Base-by-base conservation (phyloP, 148 eudicot species). In the Tetragonia tetragonoides region DNA sequence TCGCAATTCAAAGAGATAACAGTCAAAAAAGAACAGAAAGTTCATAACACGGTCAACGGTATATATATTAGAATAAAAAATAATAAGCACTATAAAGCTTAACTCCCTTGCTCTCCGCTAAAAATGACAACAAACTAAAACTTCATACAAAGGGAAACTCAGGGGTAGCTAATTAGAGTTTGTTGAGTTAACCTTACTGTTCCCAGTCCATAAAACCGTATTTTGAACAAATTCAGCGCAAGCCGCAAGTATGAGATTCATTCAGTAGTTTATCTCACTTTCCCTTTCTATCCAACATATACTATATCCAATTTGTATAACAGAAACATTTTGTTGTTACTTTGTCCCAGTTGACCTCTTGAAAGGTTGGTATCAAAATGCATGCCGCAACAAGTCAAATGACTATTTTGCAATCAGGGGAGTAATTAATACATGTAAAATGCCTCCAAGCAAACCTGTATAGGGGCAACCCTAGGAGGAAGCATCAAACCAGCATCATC, bases 401-500 rank as follows among this genome's bases (percentile, higher is more conserved):
- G 39, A 20, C 37, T 7, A 37, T 42, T 66, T n/a, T 66, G 68
- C 70, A 78, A 61, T 54, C 2, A 28, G 59, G 15, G 34, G 15
- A 46, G 24, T 21, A 75, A 71, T 60, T 28, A 34, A 59, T 6
- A 23, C 65, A 72, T 16, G 69, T n/a, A 78, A 42, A 40, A 51
- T 76, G 76, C 75, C 71, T 70, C 54, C 44, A 79, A 70, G 41
- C 44, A 46, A 80, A 93, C 99, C 98, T 96, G 99, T 72, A 93
- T 82, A 40, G 99, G 95, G 20, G 99, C 99, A 82, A 96, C 77
- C 73, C 88, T 93, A 67, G 99, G 99, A 37, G 99, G 99, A 77
- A 96, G 92, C 95, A 96, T 89, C 77, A 96, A 79, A 80, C 99
- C 99, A 72, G 91, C 81, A 85, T 96, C 99, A 89, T 96, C 99